Evolutionary conservation across 441 rosid species (phyloP), one percentile per base, ranked within the genome.

Genomic region (Pelargonium cotyledonis): DNA sequence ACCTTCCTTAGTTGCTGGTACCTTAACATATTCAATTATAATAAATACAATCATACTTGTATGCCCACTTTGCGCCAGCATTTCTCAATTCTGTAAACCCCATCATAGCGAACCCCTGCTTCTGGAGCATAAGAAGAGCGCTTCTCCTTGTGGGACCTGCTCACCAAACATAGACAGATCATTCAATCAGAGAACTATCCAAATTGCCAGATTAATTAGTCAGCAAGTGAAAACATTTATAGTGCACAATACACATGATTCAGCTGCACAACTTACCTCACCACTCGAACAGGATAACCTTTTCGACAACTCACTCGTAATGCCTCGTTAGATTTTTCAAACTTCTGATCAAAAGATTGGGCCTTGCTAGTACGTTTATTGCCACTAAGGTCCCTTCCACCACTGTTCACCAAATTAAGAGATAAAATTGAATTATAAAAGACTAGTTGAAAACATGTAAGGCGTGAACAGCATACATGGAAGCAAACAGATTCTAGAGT

Each of bases 231-330:
- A n/a, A n/a, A n/a, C n/a, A n/a, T n/a, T n/a, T n/a, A n/a, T n/a
- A n/a, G n/a, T n/a, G n/a, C n/a, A n/a, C n/a, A n/a, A n/a, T n/a
- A n/a, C n/a, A n/a, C n/a, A n/a, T n/a, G n/a, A n/a, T n/a, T n/a
- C n/a, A n/a, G n/a, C n/a, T n/a, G 44, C 61, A 11, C 68, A 8
- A 70, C 79, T 80, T 70, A 85, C 97, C 97, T 86, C 63, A 91
- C 88, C 44, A 93, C 98, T 47, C 97, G 87, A 26, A 93, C 90
- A 29, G 95, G 96, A 43, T 91, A 88, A 0, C 98, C 97, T 74
- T 80, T 86, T 69, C 12, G 70, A 77, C 97, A 93, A 70, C 97
- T 91, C 23, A 88, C n/a, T 68, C 86, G 76, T 6, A 91, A 78
- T 31, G 98, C 91, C 76, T 82, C 89, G 51, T 93, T 93, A 40